Percentiles rank a stretch among this genome's conserved stretches.
These are phyloP conservation scores for Annona squamosa DNA, from an alignment of 164 flowering plant genomes.

Conservation along the genomic window DNA sequence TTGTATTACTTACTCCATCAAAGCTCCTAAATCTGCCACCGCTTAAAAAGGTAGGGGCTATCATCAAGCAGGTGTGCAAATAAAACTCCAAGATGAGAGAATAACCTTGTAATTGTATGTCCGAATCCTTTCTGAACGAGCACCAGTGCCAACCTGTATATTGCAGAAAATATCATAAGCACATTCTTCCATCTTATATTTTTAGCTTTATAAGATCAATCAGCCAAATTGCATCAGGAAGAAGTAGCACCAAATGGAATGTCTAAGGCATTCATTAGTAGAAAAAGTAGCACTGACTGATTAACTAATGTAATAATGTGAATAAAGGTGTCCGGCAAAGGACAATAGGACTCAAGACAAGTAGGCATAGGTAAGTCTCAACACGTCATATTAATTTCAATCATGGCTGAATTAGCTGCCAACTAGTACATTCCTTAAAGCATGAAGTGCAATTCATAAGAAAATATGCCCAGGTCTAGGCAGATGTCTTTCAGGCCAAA, in stretches of 20 bases:
- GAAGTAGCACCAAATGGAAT: not conserved
- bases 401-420: not conserved
- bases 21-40: not conserved
- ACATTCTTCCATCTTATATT: not conserved
- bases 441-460: not conserved
- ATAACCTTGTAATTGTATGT: slow-evolving; percentile 93
- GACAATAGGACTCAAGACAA: not conserved
- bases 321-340: not conserved
- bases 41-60: not conserved
- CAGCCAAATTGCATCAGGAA: not conserved
- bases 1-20: not conserved
- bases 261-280: too few relatives aligned
- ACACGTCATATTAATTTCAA: not conserved
- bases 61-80: not conserved
- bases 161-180: slow-evolving; percentile 5
- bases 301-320: not conserved
- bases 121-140: slow-evolving; percentile 91
- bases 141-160: slow-evolving; percentile 84
- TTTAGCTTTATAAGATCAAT: not conserved
- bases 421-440: not conserved
- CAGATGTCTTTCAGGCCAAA: not conserved
- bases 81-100: not conserved
- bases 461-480: not conserved
- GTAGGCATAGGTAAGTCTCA: not conserved
- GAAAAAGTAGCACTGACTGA: not conserved